phyloP scores from a whole-genome alignment of 495 filamentous ascomycete species.

The Baudoinia panamericana region DNA sequence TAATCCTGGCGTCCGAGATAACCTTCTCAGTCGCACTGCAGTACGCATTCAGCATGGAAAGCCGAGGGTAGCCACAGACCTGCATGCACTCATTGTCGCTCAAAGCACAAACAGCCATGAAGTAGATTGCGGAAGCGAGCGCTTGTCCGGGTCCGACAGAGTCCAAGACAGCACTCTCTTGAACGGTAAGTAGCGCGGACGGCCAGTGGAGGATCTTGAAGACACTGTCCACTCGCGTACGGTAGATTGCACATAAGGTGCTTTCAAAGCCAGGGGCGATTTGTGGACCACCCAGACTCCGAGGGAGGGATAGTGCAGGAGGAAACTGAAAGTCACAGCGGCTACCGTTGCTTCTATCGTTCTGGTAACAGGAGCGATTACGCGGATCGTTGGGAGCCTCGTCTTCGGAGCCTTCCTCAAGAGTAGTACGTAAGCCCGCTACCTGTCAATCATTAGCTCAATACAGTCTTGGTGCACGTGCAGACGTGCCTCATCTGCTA shows the following conservation, averaged over 20 bases:
- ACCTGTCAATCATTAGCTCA: not conserved
- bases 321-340: not conserved
- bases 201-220: constrained; percentile 3
- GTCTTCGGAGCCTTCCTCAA: constrained; percentile 1
- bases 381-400: not conserved
- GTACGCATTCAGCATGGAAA: not conserved
- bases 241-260: not conserved
- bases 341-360: not conserved
- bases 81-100: constrained; percentile 3
- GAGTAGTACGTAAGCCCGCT: not conserved
- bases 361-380: not conserved
- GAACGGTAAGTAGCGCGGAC: too few relatives aligned
- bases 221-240: not conserved
- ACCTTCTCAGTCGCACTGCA: not conserved
- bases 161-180: not conserved
- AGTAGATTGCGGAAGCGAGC: constrained; percentile 1
- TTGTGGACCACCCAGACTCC: not conserved
- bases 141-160: not conserved
- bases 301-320: not conserved
- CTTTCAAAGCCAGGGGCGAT: not conserved
- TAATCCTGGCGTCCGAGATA: not conserved
- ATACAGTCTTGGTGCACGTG: not conserved
- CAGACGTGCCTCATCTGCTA: not conserved
- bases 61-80: not conserved
- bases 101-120: not conserved